Conservation (phyloP, 2,329 filamentous ascomycete genomes). For the Samsoniella hepiali region DNA sequence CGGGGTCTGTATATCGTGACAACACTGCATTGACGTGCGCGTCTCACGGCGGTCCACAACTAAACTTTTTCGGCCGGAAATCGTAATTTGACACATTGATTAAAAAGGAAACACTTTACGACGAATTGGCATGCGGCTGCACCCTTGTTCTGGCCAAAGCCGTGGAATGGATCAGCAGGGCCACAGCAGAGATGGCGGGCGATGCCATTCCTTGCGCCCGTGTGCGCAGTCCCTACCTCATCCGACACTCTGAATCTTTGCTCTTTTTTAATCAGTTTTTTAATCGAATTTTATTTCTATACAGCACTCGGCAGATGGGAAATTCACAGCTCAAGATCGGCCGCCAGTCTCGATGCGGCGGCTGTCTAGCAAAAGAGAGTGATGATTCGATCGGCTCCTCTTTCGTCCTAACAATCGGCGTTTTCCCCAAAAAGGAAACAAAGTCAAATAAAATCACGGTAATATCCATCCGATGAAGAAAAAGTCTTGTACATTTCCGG, state of each 20-base stretch:
- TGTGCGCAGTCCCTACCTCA: too few relatives aligned
- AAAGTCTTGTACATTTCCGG: background rate
- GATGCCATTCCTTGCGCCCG: background rate
- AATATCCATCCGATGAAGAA: too few relatives aligned
- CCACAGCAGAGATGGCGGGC: background rate
- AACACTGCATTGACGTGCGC: background rate
- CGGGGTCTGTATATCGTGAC: background rate
- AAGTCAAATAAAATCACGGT: background rate
- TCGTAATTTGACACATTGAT: background rate
- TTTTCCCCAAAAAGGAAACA: background rate
- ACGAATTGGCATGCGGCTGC: background rate
- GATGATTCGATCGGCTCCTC: too few relatives aligned
- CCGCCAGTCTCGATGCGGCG: background rate
- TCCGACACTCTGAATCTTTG: background rate
- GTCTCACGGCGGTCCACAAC: background rate
- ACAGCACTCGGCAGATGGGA: too few relatives aligned
- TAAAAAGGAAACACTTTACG: background rate
- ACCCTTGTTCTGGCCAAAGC: background rate
- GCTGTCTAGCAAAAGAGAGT: background rate
- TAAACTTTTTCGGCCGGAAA: background rate
- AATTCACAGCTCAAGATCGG: too few relatives aligned
- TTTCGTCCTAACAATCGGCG: too few relatives aligned
- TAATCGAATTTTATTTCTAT: background rate
- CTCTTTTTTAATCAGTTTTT: background rate
- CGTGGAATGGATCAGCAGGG: conserved; percentile 9